Evolutionary conservation across 2,329 filamentous ascomycete species (phyloP).

Genomic region (Aspergillus oerlinghausenensis): DNA sequence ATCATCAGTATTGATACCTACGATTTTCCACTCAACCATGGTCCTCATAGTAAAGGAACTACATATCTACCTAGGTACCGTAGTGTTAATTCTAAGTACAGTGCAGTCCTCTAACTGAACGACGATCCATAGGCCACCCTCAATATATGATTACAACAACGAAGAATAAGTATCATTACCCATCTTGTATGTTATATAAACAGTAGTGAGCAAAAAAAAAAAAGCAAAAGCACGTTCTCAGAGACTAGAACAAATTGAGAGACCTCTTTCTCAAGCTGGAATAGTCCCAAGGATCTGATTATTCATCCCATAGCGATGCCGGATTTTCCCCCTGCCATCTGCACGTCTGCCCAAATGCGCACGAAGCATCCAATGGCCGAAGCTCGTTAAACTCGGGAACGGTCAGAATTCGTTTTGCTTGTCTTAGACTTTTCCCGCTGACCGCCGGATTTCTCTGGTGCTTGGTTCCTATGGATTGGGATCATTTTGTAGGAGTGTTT

Average conservation of each 20-base stretch:
- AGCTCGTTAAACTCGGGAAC: conserved; percentile 24
- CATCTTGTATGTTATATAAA: neutral
- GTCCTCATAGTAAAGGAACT: neutral
- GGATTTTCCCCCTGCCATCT: conserved; percentile 14
- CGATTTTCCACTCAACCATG: neutral
- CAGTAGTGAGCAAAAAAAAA: neutral
- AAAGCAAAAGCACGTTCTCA: neutral
- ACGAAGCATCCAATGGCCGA: conserved; percentile 34
- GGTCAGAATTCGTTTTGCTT: conserved; percentile 30
- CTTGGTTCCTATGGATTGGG: conserved; percentile 1
- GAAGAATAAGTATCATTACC: neutral
- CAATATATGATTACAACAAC: neutral
- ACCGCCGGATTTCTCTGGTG: conserved; percentile 18
- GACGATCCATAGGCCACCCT: neutral
- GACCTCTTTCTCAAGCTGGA: neutral
- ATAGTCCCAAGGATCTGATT: conserved; percentile 4
- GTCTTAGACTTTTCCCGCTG: conserved; percentile 24
- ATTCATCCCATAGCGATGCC: conserved; percentile 12
- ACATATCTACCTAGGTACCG: too few species aligned
- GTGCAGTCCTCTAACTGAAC: too few species aligned
- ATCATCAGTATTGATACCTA: neutral
- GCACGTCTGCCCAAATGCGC: conserved; percentile 31
- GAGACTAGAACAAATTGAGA: neutral
- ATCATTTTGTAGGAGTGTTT: neutral
- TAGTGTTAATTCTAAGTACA: too few species aligned